Percentiles rank a stretch among this genome's conserved stretches.
These are phyloP conservation scores for Leccinellum rugosiceps DNA, from an alignment of 768 basidiomycete species.

Conservation along the genomic window DNA sequence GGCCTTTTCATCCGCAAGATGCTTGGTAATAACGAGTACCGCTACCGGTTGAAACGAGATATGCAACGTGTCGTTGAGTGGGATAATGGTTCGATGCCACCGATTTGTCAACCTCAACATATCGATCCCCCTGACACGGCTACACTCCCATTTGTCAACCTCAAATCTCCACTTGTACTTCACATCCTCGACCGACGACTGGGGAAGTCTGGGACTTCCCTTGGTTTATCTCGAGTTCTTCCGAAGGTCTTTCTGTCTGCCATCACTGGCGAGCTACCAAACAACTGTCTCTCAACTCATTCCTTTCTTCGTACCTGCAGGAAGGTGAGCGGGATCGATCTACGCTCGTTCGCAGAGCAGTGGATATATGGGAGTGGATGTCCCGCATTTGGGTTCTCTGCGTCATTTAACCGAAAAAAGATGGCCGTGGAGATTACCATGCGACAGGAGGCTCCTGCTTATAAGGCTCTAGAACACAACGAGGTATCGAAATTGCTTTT, in stretches of 20 bases:
- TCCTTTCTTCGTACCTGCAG: constrained; percentile 88
- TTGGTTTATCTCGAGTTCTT: constrained; percentile 90
- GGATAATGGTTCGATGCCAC: constrained; percentile 87
- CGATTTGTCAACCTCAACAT: constrained; percentile 88
- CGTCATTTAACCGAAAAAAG: constrained; percentile 94
- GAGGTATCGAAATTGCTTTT: constrained; percentile 62
- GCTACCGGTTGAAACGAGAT: constrained; percentile 93
- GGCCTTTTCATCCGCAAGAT: constrained; percentile 83
- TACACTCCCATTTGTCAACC: constrained; percentile 82
- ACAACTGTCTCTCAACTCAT: constrained; percentile 85
- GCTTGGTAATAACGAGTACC: constrained; percentile 95
- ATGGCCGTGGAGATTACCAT: constrained; percentile 98
- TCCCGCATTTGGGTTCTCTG: constrained; percentile 84
- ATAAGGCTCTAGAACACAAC: constrained; percentile 58
- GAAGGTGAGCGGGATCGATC: constrained; percentile 90
- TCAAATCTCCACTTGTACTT: constrained; percentile 94
- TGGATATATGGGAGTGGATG: constrained; percentile 99
- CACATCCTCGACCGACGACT: constrained; percentile 93
- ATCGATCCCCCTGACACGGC: constrained; percentile 81
- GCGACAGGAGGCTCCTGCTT: constrained; percentile 83
- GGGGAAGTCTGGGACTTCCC: constrained; percentile 91
- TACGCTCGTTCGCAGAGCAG: constrained; percentile 91
- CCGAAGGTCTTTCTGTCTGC: constrained; percentile 95
- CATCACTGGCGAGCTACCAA: constrained; percentile 83
- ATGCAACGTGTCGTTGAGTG: constrained; percentile 87